Conservation (phyloP, 2,329 filamentous ascomycete species). For the Neofusicoccum cordaticola region DNA sequence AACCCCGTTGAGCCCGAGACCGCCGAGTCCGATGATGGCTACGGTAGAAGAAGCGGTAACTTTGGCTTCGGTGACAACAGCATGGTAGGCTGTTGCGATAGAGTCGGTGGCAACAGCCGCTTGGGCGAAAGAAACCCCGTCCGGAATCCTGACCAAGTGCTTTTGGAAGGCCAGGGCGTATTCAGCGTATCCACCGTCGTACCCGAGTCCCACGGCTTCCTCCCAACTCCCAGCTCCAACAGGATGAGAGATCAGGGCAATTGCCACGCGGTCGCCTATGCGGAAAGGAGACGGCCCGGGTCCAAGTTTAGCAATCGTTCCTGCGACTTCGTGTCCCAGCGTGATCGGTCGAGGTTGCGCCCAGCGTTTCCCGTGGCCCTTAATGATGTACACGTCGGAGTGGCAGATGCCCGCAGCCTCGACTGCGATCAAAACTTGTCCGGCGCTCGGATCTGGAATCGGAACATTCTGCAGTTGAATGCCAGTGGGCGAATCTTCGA, state of each 20-base stretch:
- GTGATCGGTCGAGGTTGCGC: neutral
- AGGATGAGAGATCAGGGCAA: neutral
- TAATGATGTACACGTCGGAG: conserved; percentile 1
- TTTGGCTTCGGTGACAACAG: neutral
- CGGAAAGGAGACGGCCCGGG: neutral
- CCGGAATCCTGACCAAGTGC: conserved; percentile 6
- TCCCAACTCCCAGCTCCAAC: neutral
- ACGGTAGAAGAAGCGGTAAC: neutral
- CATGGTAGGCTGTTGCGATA: conserved; percentile 18
- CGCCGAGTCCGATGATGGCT: neutral
- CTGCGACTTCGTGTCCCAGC: conserved; percentile 17
- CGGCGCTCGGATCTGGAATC: neutral
- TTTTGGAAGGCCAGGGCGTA: neutral
- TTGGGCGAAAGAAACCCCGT: conserved; percentile 4
- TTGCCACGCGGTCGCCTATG: neutral
- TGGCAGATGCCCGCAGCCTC: conserved; percentile 14
- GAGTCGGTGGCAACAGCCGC: conserved; percentile 16
- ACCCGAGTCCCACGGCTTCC: neutral
- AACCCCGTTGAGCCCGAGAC: neutral
- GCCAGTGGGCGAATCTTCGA: neutral
- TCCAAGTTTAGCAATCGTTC: neutral
- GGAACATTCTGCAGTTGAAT: neutral
- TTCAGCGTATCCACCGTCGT: neutral
- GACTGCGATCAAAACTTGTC: neutral
- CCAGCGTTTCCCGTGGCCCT: neutral